A percentile compares a stretch with the other conserved stretches of the same genome.
Evolutionary conservation across 1,139 yeast genomes (phyloP).

Genomic region (Candida frijolesensis): DNA sequence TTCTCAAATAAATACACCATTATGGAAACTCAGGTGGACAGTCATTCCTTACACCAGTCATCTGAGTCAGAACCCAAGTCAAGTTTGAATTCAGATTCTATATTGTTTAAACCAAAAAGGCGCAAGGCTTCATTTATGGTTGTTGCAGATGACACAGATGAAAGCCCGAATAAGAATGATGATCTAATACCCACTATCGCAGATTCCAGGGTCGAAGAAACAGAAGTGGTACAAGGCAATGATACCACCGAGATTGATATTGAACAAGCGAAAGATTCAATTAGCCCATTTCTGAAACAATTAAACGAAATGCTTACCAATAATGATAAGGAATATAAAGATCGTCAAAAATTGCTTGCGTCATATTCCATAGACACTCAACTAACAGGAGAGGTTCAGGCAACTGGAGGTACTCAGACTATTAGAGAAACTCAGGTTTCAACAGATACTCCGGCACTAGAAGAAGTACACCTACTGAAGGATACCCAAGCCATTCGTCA

Average conservation of each 20-base stretch:
- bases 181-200: background rate
- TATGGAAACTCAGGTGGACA: slow-evolving; percentile 2
- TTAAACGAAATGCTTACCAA: background rate
- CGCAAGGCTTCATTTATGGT: background rate
- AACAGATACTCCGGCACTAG: slow-evolving; percentile 3
- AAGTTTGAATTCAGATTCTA: background rate
- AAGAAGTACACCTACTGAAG: background rate
- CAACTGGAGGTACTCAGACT: background rate
- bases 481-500: background rate
- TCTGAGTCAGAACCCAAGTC: background rate
- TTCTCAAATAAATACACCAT: background rate
- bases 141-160: background rate
- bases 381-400: background rate
- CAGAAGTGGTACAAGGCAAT: background rate
- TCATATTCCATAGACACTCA: slow-evolving; percentile 1
- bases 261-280: background rate
- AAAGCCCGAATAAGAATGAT: background rate
- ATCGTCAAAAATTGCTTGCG: background rate
- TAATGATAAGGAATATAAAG: background rate
- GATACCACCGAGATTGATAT: slow-evolving; percentile 1
- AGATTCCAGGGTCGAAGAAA: background rate
- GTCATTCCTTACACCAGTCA: background rate
- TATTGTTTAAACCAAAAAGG: background rate
- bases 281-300: slow-evolving; percentile 5
- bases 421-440: background rate